A percentile compares a stretch with the other conserved stretches of the same genome.
phyloP scores from a whole-genome alignment of 2,329 filamentous ascomycete genomes.

The Trichoderma asperellum region DNA sequence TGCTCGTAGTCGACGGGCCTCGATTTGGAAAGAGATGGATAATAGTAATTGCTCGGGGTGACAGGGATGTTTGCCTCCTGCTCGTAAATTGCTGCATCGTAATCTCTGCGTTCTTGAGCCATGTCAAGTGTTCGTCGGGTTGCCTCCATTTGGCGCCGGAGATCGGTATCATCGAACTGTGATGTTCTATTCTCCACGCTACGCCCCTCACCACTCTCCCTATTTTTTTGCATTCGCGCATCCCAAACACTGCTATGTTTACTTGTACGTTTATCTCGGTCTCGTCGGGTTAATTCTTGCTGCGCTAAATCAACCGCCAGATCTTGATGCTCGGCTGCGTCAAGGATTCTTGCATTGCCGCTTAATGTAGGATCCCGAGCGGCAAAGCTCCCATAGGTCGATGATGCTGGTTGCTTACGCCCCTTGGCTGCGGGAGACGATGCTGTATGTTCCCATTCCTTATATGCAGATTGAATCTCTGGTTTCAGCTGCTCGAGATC shows the following conservation, averaged over 20 bases:
- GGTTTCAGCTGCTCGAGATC: slow-evolving; percentile 81
- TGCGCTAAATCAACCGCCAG: slow-evolving; percentile 77
- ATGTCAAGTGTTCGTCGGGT: slow-evolving; percentile 53
- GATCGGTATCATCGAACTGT: slow-evolving; percentile 47
- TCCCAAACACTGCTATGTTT: slow-evolving; percentile 60
- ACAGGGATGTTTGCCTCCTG: slow-evolving; percentile 37
- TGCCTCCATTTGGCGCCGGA: slow-evolving; percentile 58
- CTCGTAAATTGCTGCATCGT: slow-evolving; percentile 33
- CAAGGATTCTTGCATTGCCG: slow-evolving; percentile 62
- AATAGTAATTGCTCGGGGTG: slow-evolving; percentile 50
- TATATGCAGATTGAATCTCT: slow-evolving; percentile 70
- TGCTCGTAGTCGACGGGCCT: slow-evolving; percentile 50
- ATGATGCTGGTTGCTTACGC: slow-evolving; percentile 1
- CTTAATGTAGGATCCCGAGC: slow-evolving; percentile 64
- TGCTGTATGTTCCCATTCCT: slow-evolving; percentile 66
- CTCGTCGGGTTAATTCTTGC: slow-evolving; percentile 70
- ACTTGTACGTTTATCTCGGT: slow-evolving; percentile 61
- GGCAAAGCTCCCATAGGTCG: slow-evolving; percentile 52
- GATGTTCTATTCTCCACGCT: not conserved
- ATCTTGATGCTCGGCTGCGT: slow-evolving; percentile 72
- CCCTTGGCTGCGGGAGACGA: slow-evolving; percentile 7
- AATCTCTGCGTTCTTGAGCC: slow-evolving; percentile 35
- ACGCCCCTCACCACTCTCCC: not conserved
- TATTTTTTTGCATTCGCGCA: slow-evolving; percentile 41
- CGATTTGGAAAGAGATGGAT: slow-evolving; percentile 61